phyloP scores from a whole-genome alignment of 352 stramenopile genomes.

The Phytophthora colocasiae region DNA sequence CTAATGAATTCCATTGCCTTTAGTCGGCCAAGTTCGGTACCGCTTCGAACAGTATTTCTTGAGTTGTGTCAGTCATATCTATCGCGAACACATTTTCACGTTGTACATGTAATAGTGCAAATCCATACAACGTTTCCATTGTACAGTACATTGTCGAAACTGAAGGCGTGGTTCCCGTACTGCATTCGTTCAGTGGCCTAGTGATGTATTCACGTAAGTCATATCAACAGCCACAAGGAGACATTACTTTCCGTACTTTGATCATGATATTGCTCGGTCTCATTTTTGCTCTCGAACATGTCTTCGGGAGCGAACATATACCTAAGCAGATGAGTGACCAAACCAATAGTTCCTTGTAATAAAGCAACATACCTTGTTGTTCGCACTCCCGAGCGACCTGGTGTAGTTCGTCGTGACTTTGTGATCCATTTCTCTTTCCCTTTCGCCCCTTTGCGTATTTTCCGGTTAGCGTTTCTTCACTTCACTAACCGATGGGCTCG shows the following conservation, averaged over 20 bases:
- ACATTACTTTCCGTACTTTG: conserved; percentile 44
- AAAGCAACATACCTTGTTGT: conserved; percentile 65
- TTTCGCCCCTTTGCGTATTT: conserved; percentile 5
- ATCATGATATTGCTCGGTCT: conserved; percentile 87
- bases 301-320: conserved; percentile 83
- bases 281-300: conserved; percentile 86
- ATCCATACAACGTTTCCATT: background rate
- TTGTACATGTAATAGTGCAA: background rate
- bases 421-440: conserved; percentile 66
- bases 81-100: background rate
- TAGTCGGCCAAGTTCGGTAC: conserved; percentile 25
- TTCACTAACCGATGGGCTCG: conserved; percentile 20
- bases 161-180: conserved; percentile 88
- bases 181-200: conserved; percentile 87
- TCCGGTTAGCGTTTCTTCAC: conserved; percentile 23
- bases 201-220: background rate
- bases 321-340: conserved; percentile 28
- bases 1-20: no score
- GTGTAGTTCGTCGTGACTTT: conserved; percentile 90
- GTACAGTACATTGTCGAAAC: conserved; percentile 76
- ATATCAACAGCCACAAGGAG: background rate
- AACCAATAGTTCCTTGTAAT: background rate
- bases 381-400: conserved; percentile 73
- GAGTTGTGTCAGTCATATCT: conserved; percentile 85
- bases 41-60: conserved; percentile 75